Conservation (phyloP, 345 rosid species). For the Anastatica hierochuntica region DNA sequence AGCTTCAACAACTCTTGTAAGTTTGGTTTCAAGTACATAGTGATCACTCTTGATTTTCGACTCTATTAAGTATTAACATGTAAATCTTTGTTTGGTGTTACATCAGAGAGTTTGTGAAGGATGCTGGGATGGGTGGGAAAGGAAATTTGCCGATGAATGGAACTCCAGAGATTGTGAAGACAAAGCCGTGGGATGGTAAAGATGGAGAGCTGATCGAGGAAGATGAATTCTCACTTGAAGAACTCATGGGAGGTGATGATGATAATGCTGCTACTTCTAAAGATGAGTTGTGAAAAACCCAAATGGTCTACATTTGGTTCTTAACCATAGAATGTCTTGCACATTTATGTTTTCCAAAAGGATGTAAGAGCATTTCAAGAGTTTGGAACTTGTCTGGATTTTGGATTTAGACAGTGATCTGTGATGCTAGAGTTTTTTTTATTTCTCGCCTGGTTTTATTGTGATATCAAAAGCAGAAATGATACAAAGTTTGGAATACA, state of each 20-base stretch:
- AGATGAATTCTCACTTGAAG: slow-evolving; percentile 92
- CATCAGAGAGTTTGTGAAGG: slow-evolving; percentile 76
- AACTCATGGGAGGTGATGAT: slow-evolving; percentile 63
- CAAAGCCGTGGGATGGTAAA: slow-evolving; percentile 88
- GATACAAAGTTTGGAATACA: too few relatives aligned
- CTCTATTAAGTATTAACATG: not conserved
- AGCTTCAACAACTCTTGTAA: slow-evolving; percentile 72
- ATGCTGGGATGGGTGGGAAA: slow-evolving; percentile 88
- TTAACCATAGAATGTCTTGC: slow-evolving; percentile 9
- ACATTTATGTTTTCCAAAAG: not conserved
- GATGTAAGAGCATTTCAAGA: slow-evolving; percentile 10
- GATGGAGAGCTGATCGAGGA: slow-evolving; percentile 78
- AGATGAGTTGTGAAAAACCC: slow-evolving; percentile 46
- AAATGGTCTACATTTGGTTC: not conserved
- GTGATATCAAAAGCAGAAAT: too few relatives aligned
- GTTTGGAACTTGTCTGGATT: slow-evolving; percentile 1
- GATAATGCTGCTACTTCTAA: slow-evolving; percentile 16
- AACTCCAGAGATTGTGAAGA: slow-evolving; percentile 38
- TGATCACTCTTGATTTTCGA: too few relatives aligned
- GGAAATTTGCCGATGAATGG: slow-evolving; percentile 74
- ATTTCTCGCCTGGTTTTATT: too few relatives aligned
- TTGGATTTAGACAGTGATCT: too few relatives aligned
- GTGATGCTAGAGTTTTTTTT: too few relatives aligned
- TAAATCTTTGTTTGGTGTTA: not conserved
- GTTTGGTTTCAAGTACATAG: slow-evolving; percentile 9